Conservation (phyloP, 495 filamentous ascomycete genomes). For the Platismatia glauca region DNA sequence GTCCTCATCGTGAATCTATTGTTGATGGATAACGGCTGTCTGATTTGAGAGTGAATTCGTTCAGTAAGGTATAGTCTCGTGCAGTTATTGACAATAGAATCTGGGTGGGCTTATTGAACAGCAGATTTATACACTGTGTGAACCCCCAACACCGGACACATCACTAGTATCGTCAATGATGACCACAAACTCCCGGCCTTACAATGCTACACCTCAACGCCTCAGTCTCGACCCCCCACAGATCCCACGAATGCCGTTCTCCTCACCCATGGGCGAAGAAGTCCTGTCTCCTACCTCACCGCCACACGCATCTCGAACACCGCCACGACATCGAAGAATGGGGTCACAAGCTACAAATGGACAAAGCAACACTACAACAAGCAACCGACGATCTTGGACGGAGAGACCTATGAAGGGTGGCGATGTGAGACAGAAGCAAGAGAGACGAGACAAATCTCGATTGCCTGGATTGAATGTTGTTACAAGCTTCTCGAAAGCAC, state of each 20-base stretch:
- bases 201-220: conserved; percentile 22
- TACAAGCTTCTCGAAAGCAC: conserved; percentile 40
- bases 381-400: conserved; percentile 24
- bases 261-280: conserved; percentile 24
- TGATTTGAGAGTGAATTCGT: neutral
- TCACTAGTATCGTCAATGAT: conserved; percentile 2
- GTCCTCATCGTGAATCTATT: neutral
- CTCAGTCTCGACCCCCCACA: conserved; percentile 10
- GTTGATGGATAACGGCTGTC: neutral
- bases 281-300: conserved; percentile 23
- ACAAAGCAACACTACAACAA: neutral
- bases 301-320: conserved; percentile 19
- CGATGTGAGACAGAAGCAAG: conserved; percentile 40
- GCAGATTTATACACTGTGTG: neutral
- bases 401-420: conserved; percentile 33
- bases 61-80: too few species aligned
- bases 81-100: conserved; percentile 6
- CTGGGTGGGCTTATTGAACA: neutral
- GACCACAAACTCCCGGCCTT: conserved; percentile 12
- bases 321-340: conserved; percentile 10
- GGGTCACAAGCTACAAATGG: neutral
- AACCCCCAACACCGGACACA: neutral
- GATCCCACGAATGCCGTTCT: conserved; percentile 23
- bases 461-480: conserved; percentile 57
- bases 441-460: conserved; percentile 40